Evolutionary conservation across 2,329 filamentous ascomycete genomes (phyloP).

Genomic region (Ophiostoma sp.): DNA sequence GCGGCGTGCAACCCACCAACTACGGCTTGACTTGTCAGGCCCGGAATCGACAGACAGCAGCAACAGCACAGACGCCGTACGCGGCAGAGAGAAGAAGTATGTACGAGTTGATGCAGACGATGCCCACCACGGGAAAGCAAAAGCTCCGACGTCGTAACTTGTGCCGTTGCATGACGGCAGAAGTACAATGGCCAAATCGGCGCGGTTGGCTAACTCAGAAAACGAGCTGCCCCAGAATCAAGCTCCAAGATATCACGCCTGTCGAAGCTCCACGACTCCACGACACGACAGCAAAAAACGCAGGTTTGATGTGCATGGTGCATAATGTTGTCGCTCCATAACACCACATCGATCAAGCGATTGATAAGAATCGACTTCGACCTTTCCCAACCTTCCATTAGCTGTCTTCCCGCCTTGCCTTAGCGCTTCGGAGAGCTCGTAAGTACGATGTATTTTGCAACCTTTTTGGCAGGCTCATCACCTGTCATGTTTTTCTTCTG

Average conservation of each 20-base stretch:
- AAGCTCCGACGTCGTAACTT: constrained; percentile 11
- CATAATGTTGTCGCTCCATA: not conserved
- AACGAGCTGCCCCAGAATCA: not conserved
- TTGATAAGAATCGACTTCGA: not conserved
- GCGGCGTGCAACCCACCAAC: constrained; percentile 1
- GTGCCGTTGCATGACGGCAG: not conserved
- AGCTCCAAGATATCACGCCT: not conserved
- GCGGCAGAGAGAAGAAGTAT: not conserved
- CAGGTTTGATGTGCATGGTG: not conserved
- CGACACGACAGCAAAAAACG: not conserved
- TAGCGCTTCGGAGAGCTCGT: constrained; percentile 3
- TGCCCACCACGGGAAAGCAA: not conserved
- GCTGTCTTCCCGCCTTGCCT: not conserved
- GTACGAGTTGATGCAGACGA: not conserved
- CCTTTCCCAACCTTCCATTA: no score
- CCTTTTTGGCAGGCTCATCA: not conserved
- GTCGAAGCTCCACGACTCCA: not conserved
- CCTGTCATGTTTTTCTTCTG: not conserved
- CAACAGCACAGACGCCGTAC: not conserved
- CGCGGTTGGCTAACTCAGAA: not conserved
- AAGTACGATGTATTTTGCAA: constrained; percentile 6
- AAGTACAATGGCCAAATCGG: not conserved
- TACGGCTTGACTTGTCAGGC: no score
- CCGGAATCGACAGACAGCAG: no score
- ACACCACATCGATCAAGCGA: not conserved